Base-by-base conservation (phyloP, 1,284 basidiomycete species). In the Irpex sp. region DNA sequence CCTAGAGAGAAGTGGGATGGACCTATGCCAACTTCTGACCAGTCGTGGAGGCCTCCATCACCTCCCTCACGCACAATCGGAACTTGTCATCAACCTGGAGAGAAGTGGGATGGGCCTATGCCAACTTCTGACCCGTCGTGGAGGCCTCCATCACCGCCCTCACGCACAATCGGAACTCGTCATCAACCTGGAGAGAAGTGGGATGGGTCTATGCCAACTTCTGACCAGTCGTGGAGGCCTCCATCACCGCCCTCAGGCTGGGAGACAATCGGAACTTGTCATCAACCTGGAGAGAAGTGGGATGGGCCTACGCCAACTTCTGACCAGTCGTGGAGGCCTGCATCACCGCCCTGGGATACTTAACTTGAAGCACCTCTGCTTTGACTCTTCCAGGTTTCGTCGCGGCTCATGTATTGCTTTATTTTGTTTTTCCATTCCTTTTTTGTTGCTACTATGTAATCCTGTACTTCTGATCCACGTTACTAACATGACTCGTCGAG, bases 321-420 rank as follows among this genome's bases (percentile, higher is more conserved):
- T 62, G 90, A 91, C 5, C 85, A 83, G 69, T 80, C 87, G 23
- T 91, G 89, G 89, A 86, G n/a, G n/a, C n/a, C n/a, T n/a, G n/a
- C n/a, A n/a, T n/a, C n/a, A n/a, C n/a, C n/a, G n/a, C n/a, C n/a
- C n/a, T n/a, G n/a, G n/a, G n/a, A n/a, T n/a, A n/a, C n/a, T n/a
- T n/a, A n/a, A n/a, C n/a, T n/a, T n/a, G n/a, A n/a, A n/a, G n/a
- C n/a, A n/a, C n/a, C n/a, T n/a, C n/a, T n/a, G n/a, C n/a, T n/a
- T n/a, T n/a, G n/a, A n/a, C n/a, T n/a, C n/a, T n/a, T n/a, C n/a
- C n/a, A n/a, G n/a, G n/a, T n/a, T n/a, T n/a, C n/a, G n/a, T n/a
- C n/a, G n/a, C n/a, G n/a, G n/a, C n/a, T n/a, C n/a, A n/a, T n/a
- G n/a, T n/a, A n/a, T n/a, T n/a, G n/a, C n/a, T n/a, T n/a, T n/a